phyloP scores from a whole-genome alignment of 495 filamentous ascomycete genomes.

The Massariosphaeria phaeospora region DNA sequence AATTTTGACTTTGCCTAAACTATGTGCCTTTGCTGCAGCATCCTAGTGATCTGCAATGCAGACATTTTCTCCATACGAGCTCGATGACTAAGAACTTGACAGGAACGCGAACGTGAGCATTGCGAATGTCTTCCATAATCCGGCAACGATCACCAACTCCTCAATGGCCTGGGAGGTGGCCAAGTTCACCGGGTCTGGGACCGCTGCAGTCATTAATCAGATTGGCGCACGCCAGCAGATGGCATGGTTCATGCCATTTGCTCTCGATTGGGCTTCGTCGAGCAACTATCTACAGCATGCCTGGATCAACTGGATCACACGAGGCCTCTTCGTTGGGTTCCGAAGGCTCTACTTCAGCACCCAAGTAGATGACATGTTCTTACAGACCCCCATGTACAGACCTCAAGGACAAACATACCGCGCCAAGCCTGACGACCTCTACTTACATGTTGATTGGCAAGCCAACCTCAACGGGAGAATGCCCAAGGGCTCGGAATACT shows the following conservation, averaged over 20 bases:
- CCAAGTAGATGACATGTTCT: constrained; percentile 64
- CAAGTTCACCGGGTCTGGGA: constrained; percentile 45
- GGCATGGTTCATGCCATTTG: constrained; percentile 56
- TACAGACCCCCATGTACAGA: constrained; percentile 53
- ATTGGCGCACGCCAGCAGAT: constrained; percentile 56
- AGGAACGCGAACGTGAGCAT: constrained; percentile 46
- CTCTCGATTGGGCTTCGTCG: constrained; percentile 52
- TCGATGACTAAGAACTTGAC: constrained; percentile 16
- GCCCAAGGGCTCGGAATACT: constrained; percentile 52
- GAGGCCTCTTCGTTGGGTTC: constrained; percentile 53
- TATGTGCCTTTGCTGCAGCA: neutral
- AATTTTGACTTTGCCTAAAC: constrained; percentile 2
- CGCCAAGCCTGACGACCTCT: constrained; percentile 49
- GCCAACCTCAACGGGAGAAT: constrained; percentile 49
- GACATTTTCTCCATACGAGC: constrained; percentile 5
- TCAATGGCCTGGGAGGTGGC: constrained; percentile 53
- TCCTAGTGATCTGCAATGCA: constrained; percentile 12
- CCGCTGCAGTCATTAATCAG: constrained; percentile 59
- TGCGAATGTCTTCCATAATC: constrained; percentile 54
- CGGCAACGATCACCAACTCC: constrained; percentile 51
- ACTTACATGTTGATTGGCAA: constrained; percentile 49
- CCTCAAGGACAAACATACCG: constrained; percentile 47
- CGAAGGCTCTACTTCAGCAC: constrained; percentile 54
- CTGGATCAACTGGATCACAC: constrained; percentile 60
- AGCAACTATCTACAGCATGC: constrained; percentile 57